Conservation (phyloP, 148 eudicot genomes). For the Vaccinium vitisidaea region DNA sequence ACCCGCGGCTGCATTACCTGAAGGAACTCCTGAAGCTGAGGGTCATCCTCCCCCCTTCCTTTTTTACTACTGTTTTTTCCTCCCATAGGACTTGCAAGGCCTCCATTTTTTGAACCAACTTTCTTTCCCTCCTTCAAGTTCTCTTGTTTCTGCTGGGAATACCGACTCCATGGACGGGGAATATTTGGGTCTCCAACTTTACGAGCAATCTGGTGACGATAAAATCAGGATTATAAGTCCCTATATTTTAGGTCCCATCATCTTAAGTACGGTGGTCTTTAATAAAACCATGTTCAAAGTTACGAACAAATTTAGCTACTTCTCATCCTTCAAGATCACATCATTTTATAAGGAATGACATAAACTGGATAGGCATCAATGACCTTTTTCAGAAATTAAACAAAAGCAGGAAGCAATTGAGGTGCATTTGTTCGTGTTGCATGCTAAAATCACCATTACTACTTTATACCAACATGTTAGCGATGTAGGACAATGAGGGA, state of each 20-base stretch:
- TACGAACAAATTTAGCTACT: not conserved
- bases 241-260: not conserved
- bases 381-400: not conserved
- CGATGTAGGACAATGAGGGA: too few relatives aligned
- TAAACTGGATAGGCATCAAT: not conserved
- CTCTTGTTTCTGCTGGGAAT: slow-evolving; percentile 60
- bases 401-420: not conserved
- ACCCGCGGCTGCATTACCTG: slow-evolving; percentile 76
- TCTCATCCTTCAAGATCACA: not conserved
- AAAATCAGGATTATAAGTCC: not conserved
- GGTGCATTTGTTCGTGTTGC: not conserved
- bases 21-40: slow-evolving; percentile 67
- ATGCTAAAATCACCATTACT: not conserved
- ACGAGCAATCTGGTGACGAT: slow-evolving; percentile 58
- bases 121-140: slow-evolving; percentile 36
- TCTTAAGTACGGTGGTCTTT: slow-evolving; percentile 1
- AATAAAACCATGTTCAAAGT: not conserved
- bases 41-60: slow-evolving; percentile 42
- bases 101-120: slow-evolving; percentile 19
- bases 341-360: not conserved
- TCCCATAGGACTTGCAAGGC: slow-evolving; percentile 16
- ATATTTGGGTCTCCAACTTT: slow-evolving; percentile 76
- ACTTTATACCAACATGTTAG: not conserved
- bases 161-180: slow-evolving; percentile 90
- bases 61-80: slow-evolving; percentile 23